Evolutionary conservation across 164 flowering plant genomes (phyloP).

Genomic region (Berberis vulgaris): DNA sequence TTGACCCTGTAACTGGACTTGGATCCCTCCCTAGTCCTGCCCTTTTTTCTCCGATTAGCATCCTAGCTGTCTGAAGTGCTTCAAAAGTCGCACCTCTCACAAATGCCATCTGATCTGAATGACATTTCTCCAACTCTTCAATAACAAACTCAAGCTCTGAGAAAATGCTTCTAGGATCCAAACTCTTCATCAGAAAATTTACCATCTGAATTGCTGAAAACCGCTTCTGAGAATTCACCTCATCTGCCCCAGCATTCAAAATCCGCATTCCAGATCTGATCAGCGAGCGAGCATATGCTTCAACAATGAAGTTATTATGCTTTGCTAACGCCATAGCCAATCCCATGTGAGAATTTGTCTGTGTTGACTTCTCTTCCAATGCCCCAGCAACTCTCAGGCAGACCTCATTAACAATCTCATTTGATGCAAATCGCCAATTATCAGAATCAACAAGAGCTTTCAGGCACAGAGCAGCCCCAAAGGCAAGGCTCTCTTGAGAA

Average conservation of each 20-base stretch:
- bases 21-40: conserved; percentile 23
- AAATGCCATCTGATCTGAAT: conserved; percentile 62
- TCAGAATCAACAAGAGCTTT: conserved; percentile 83
- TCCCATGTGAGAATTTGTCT: conserved; percentile 73
- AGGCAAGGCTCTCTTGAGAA: conserved; percentile 59
- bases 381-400: conserved; percentile 73
- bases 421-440: conserved; percentile 82
- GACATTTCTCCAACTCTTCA: conserved; percentile 70
- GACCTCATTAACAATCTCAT: conserved; percentile 74
- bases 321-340: conserved; percentile 74
- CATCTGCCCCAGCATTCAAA: conserved; percentile 40
- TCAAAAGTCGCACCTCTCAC: conserved; percentile 85
- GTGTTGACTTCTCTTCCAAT: conserved; percentile 60
- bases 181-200: conserved; percentile 67
- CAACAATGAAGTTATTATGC: conserved; percentile 53
- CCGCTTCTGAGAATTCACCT: conserved; percentile 65
- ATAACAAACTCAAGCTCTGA: conserved; percentile 62
- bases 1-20: conserved; percentile 42
- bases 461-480: conserved; percentile 86
- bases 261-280: conserved; percentile 56
- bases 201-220: conserved; percentile 80
- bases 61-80: conserved; percentile 69
- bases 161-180: conserved; percentile 62
- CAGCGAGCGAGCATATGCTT: conserved; percentile 73
- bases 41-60: conserved; percentile 33